phyloP scores from a whole-genome alignment of 1,284 basidiomycete genomes.

The Puccinia polysora region DNA sequence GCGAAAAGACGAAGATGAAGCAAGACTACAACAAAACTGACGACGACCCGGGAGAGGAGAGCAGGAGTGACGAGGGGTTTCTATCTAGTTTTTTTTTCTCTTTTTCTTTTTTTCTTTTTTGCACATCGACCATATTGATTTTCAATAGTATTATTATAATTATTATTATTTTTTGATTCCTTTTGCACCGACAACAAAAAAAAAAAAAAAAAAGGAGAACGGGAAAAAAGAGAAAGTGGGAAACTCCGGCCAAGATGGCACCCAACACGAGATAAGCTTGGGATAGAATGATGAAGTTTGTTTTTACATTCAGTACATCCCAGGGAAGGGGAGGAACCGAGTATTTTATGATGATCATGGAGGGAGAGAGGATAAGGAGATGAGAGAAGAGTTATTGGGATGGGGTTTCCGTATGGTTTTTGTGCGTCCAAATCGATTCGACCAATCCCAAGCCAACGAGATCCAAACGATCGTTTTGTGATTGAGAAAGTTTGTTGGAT shows the following conservation, averaged over 20 bases:
- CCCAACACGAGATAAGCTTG: too few species aligned
- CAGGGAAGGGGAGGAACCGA: not conserved
- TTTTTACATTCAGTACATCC: too few species aligned
- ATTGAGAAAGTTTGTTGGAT: not conserved
- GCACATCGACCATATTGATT: too few species aligned
- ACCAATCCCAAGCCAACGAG: conserved; percentile 18
- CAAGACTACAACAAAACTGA: too few species aligned
- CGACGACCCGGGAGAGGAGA: too few species aligned
- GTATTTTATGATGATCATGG: too few species aligned
- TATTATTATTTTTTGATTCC: too few species aligned
- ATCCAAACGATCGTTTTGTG: not conserved
- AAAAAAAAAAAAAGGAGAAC: not conserved
- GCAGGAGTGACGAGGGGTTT: too few species aligned
- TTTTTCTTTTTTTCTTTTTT: too few species aligned
- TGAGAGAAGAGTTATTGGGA: not conserved
- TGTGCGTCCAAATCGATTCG: conserved; percentile 13
- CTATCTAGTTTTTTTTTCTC: too few species aligned
- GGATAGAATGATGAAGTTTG: not conserved
- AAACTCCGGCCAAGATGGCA: not conserved
- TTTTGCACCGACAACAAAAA: not conserved
- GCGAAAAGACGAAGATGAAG: too few species aligned
- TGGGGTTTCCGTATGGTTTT: not conserved
- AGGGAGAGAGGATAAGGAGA: not conserved
- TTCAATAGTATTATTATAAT: too few species aligned
- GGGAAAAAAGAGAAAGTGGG: not conserved